phyloP scores from a whole-genome alignment of 768 basidiomycete genomes.

The Strobilomyces echinocephalus region DNA sequence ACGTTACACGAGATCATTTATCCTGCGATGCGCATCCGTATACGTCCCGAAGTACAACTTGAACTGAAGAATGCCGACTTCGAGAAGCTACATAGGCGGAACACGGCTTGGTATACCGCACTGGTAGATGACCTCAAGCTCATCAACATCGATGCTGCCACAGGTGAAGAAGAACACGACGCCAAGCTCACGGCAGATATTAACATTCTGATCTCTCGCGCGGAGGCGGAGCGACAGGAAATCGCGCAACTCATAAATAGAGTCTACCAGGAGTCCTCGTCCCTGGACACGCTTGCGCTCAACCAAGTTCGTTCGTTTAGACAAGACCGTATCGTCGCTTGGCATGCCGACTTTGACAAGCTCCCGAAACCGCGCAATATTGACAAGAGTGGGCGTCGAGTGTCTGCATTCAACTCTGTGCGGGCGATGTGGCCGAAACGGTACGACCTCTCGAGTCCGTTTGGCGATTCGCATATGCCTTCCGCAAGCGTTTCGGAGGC shows the following conservation, averaged over 20 bases:
- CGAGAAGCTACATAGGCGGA: slow-evolving; percentile 65
- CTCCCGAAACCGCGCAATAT: slow-evolving; percentile 66
- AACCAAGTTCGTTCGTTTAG: slow-evolving; percentile 82
- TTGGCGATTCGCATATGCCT: slow-evolving; percentile 51
- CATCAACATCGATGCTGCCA: slow-evolving; percentile 74
- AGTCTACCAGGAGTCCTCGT: slow-evolving; percentile 74
- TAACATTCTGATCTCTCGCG: slow-evolving; percentile 62
- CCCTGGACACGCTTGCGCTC: slow-evolving; percentile 82
- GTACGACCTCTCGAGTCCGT: slow-evolving; percentile 49
- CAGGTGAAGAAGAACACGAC: slow-evolving; percentile 70
- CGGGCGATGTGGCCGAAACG: slow-evolving; percentile 68
- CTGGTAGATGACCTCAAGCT: slow-evolving; percentile 72
- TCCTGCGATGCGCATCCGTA: slow-evolving; percentile 81
- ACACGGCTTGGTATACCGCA: slow-evolving; percentile 68
- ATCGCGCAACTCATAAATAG: slow-evolving; percentile 68
- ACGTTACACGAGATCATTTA: slow-evolving; percentile 82
- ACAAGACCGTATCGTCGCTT: slow-evolving; percentile 93
- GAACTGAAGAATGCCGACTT: slow-evolving; percentile 92
- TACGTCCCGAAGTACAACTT: slow-evolving; percentile 83
- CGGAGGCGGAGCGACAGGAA: slow-evolving; percentile 71
- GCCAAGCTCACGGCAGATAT: slow-evolving; percentile 57
- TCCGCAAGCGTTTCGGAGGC: slow-evolving; percentile 71
- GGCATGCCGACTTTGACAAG: slow-evolving; percentile 90
- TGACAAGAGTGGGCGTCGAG: slow-evolving; percentile 49
- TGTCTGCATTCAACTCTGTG: slow-evolving; percentile 65